Conservation (phyloP, 2,329 filamentous ascomycete genomes). For the Geosmithia putterillii region DNA sequence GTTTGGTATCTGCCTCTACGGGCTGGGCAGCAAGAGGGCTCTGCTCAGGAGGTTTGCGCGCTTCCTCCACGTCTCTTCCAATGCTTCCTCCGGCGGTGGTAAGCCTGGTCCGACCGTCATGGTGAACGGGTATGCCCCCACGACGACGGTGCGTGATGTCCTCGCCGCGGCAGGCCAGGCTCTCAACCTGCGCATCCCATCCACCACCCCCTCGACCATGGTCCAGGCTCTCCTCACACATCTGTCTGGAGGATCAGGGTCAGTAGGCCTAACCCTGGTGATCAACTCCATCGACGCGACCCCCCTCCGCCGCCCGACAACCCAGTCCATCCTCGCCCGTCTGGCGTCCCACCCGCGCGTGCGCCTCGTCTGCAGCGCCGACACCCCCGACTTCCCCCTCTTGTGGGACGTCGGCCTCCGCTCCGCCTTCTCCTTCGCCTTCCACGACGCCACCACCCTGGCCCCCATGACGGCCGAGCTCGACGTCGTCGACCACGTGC, state of each 20-base stretch:
- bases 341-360: conserved; percentile 65
- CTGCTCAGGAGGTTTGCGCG: conserved; percentile 67
- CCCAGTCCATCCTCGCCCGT: conserved; percentile 62
- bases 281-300: conserved; percentile 80
- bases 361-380: conserved; percentile 65
- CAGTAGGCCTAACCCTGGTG: conserved; percentile 47
- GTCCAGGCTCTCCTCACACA: conserved; percentile 52
- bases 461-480: conserved; percentile 58
- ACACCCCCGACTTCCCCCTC: conserved; percentile 76
- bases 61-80: conserved; percentile 36
- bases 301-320: conserved; percentile 56
- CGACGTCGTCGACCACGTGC: conserved; percentile 81
- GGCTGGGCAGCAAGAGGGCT: conserved; percentile 77
- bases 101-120: conserved; percentile 49
- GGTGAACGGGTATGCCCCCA: conserved; percentile 71
- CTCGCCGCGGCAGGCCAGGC: conserved; percentile 56
- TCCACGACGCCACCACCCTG: conserved; percentile 93
- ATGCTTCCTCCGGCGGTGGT: neutral
- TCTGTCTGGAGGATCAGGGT: conserved; percentile 33
- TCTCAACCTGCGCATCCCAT: conserved; percentile 38
- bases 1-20: conserved; percentile 85
- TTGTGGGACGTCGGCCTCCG: conserved; percentile 85
- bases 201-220: conserved; percentile 56
- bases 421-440: conserved; percentile 72
- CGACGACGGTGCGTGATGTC: conserved; percentile 55